Conservation (phyloP, 1,284 basidiomycete species). For the Macrocybe sp. region DNA sequence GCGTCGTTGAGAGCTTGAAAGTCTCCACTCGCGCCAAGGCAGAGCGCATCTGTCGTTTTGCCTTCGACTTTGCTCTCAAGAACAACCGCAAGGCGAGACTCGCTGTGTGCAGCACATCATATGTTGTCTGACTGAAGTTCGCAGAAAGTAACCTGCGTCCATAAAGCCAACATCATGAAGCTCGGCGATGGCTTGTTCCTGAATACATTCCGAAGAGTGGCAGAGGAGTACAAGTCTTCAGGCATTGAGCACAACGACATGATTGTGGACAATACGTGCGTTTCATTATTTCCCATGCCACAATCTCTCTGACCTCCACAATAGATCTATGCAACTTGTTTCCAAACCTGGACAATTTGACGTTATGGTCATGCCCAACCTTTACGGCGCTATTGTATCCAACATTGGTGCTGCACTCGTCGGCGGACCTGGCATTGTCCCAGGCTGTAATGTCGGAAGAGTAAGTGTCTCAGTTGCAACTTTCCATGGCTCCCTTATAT, state of each 20-base stretch:
- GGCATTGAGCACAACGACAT: conserved; percentile 96
- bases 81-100: conserved; percentile 89
- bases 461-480: conserved; percentile 37
- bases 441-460: conserved; percentile 96
- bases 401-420: conserved; percentile 99
- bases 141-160: conserved; percentile 98
- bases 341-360: conserved; percentile 95
- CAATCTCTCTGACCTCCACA: conserved; percentile 2
- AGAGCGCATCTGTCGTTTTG: conserved; percentile 95
- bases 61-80: conserved; percentile 99
- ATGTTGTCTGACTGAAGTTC: conserved; percentile 7
- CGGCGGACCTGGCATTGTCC: conserved; percentile 96
- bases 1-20: conserved; percentile 98
- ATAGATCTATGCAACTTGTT: conserved; percentile 96
- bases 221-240: conserved; percentile 91
- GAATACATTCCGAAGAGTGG: conserved; percentile 95
- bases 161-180: conserved; percentile 99
- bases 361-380: conserved; percentile 98
- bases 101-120: not conserved
- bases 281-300: conserved; percentile 11
- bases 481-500: conserved; percentile 1
- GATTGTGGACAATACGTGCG: conserved; percentile 98
- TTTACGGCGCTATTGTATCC: conserved; percentile 96
- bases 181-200: conserved; percentile 99
- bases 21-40: conserved; percentile 95